Evolutionary conservation across 768 basidiomycete genomes (phyloP).

Genomic region (Hemileccinum impolitum): DNA sequence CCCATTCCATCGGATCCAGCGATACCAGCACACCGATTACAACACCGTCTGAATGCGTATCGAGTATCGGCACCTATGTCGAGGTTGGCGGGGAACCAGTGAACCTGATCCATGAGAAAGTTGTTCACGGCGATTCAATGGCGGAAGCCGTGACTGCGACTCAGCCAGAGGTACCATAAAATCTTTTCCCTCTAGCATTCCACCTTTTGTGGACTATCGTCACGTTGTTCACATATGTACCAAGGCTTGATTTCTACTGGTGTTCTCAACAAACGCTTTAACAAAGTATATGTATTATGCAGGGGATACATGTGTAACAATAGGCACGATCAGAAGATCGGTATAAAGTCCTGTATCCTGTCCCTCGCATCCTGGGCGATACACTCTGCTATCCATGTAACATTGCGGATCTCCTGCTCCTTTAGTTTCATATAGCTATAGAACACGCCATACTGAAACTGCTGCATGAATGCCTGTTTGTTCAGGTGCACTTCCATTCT

Average conservation of each 20-base stretch:
- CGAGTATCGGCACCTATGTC: slow-evolving; percentile 1
- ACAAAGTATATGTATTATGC: slow-evolving; percentile 3
- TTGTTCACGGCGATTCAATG: background rate
- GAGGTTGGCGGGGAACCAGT: slow-evolving; percentile 1
- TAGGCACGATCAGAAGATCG: slow-evolving; percentile 61
- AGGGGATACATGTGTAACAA: slow-evolving; percentile 1
- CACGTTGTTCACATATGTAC: background rate
- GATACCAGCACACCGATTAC: slow-evolving; percentile 1
- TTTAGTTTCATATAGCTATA: slow-evolving; percentile 90
- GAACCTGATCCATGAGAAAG: slow-evolving; percentile 10
- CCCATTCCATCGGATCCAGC: background rate
- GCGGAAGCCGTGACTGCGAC: background rate
- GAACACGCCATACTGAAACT: slow-evolving; percentile 94
- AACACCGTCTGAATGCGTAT: slow-evolving; percentile 1
- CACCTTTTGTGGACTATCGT: background rate
- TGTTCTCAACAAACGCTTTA: background rate
- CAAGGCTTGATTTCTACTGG: background rate
- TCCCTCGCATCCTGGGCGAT: slow-evolving; percentile 96
- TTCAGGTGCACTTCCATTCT: slow-evolving; percentile 89
- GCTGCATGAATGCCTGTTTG: slow-evolving; percentile 92
- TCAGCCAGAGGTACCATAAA: slow-evolving; percentile 4
- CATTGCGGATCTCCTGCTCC: slow-evolving; percentile 85
- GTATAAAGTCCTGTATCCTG: slow-evolving; percentile 93
- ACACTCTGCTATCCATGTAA: slow-evolving; percentile 97
- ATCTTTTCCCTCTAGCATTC: background rate